Base-by-base conservation (phyloP, 2,329 filamentous ascomycete species). In the Aspergillus thermomutatus region DNA sequence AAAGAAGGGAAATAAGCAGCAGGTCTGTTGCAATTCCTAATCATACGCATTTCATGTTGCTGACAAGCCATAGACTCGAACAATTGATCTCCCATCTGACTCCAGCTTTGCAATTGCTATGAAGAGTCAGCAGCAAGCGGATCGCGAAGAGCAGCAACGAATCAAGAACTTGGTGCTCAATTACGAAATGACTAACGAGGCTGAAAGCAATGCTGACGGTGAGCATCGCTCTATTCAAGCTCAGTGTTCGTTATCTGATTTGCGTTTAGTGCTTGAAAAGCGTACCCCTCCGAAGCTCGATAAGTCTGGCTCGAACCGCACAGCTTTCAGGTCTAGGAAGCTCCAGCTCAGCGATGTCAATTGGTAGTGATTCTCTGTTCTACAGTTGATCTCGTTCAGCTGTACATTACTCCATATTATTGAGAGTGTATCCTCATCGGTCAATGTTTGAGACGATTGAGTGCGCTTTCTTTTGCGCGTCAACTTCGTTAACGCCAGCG, bases 101-200 rank as follows among this genome's bases (percentile, higher is more conserved):
- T 97, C 94, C 0, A 92, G 87, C 50, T 97, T 99, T 76, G 94
- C 94, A 5, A 84, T 97, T 63, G 94, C 94, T 46, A 94, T 99
- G 92, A 94, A 91, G 72, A 92, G 85, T 59, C 92, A 97, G 77
- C 92, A 97, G 72, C 90, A 95, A 75, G 93, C 92, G 2, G 93
- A 97, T 72, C 88, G 89, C 53, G 94, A 96, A 71, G 95, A 99
- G 74, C 93, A 99, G 74, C 92, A 97, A 74, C 90, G 94, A 60
- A 99, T 99, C 84, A 99, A 99, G 80, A 96, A 91, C 69, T 82
- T 99, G 48, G 94, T 99, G 53, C 81, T 99, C 65, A 97, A 97
- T 75, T 96, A 97, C 71, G 94, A 99, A 76, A 85, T 96, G 70
- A 87, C 91, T 52, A 92, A 95, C 61, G 83, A 87, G 68, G 87